Evolutionary conservation across 2,329 filamentous ascomycete genomes (phyloP), one percentile per base, ranked within the genome.

Genomic region (Fusarium sp.): DNA sequence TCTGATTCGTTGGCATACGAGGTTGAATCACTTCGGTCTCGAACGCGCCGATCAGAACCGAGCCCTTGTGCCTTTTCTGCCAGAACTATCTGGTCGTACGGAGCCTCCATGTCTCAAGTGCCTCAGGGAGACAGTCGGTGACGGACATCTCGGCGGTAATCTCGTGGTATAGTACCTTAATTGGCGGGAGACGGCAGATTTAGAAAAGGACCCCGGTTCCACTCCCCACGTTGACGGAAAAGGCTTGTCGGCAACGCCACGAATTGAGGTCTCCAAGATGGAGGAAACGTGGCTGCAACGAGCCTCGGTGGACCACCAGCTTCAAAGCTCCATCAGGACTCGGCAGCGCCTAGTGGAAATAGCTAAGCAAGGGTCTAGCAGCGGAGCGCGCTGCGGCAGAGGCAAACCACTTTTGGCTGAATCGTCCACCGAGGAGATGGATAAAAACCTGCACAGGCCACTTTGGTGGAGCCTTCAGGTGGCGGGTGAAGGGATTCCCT

Each of bases 231-330:
- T 53, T 59, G 18, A 56, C 30, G 50, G 40, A 51, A 57, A 54
- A 40, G 41, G 41, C 63, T 53, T 59, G 47, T 71, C 55, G 40
- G 49, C 56, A 58, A 65, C 69, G 66, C 70, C 72, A 72, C 69
- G 48, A 28, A 54, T 32, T 34, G 45, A 49, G 59, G 43, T 21
- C 45, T 41, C 55, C 46, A 56, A 56, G 42, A 55, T 60, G 59
- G 53, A 67, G 61, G 62, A 69, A 73, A 69, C 69, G 72, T 74
- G 71, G 72, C 72, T 74, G 64, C 60, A 66, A 66, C 70, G 50
- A 73, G 60, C 28, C 28, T 43, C 27, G 30, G 45, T 53, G 59
- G 43, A 21, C 28, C 18, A 25, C 11, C 7, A 42, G 21, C 32
- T 41, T 28, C 25, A n/a, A 48, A 23, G 66, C 23, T 48, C 61